phyloP scores from a whole-genome alignment of 148 eudicot species.

The Persicaria tinctoria region DNA sequence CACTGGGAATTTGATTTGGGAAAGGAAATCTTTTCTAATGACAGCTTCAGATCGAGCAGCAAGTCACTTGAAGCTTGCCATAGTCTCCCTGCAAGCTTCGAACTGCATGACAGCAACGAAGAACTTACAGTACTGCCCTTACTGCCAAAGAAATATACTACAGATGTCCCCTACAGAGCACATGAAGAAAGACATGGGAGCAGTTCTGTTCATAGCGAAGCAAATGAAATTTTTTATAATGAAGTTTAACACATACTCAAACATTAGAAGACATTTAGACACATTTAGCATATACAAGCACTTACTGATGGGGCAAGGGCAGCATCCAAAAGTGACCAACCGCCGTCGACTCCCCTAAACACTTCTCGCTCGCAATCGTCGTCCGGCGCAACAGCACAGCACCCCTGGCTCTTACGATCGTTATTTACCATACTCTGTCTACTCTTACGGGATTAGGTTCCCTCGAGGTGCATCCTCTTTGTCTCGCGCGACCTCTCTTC shows the following conservation, averaged over 20 bases:
- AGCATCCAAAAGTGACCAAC: conserved; percentile 62
- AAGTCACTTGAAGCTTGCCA: conserved; percentile 50
- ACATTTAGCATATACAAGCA: conserved; percentile 13
- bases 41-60: conserved; percentile 34
- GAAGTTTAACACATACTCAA: conserved; percentile 19
- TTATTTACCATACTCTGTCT: no score
- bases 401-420: no score
- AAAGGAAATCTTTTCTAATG: neutral
- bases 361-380: no score
- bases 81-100: conserved; percentile 47
- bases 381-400: no score
- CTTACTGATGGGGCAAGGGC: conserved; percentile 85
- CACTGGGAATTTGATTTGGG: neutral
- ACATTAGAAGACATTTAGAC: neutral
- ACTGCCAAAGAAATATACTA: conserved; percentile 77
- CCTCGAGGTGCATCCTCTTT: no score
- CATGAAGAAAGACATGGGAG: neutral
- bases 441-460: no score
- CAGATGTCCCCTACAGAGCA: conserved; percentile 27
- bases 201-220: neutral
- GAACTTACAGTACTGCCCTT: conserved; percentile 54
- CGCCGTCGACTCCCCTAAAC: conserved; percentile 19
- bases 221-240: neutral
- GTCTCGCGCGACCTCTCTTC: no score
- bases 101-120: conserved; percentile 48